Base-by-base conservation (phyloP, 805 yeast species). In the Ogataea saltuana region DNA sequence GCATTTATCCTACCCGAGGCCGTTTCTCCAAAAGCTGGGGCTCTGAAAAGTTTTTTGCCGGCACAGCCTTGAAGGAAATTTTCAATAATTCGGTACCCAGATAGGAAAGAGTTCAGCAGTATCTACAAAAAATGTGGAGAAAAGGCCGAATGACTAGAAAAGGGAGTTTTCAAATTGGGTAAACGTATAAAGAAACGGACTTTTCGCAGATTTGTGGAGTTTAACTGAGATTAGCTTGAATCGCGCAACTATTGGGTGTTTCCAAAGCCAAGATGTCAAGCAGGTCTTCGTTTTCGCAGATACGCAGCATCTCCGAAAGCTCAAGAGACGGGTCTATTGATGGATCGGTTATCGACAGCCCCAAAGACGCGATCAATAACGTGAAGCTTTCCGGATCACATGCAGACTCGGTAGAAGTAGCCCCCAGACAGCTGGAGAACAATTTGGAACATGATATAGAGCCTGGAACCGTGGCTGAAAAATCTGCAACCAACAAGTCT, bases 31-130 rank as follows among this genome's bases (percentile, higher is more conserved):
- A n/a, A n/a, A 22, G 6, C 12, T 21, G 15, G 15, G 7, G 21
- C 29, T 17, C 34, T 31, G 34, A 34, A 34, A 34, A 34, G 38
- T 34, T 34, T 34, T 34, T 34, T 22, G n/a, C 22, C 18, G 20
- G 29, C 38, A 34, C 38, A 10, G 38, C 38, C 38, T 17, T 15
- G 17, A 34, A 34, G 17, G 12, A 25, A 10, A 25, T 25, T 25
- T 25, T 25, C 23, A 15, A 13, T 10, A 23, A 11, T 22, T 6
- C 9, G 13, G n/a, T 33, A 18, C 27, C 36, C 36, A 21, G 21
- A 22, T 25, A 15, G 38, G 15, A 25, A 13, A 22, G 13, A 4
- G n/a, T 16, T 20, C 6, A 4, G 17, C 7, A 16, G 28, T 22
- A 23, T 25, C 18, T n/a, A 9, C 35, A 19, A n/a, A 13, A 11